Conservation (phyloP, 2,329 filamentous ascomycete species). For the Fusarium dimerum region DNA sequence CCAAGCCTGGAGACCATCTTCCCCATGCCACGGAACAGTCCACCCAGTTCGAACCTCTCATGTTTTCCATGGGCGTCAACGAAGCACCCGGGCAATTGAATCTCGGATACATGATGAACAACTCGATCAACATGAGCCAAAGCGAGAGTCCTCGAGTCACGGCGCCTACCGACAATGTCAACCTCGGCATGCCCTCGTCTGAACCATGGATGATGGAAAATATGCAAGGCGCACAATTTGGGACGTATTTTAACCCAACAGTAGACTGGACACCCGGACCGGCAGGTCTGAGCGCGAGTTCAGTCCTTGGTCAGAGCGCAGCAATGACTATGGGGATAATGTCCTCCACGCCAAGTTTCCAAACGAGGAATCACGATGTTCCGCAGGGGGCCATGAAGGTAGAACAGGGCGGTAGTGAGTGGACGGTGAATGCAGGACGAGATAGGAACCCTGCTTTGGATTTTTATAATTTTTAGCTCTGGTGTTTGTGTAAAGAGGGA, state of each 20-base stretch:
- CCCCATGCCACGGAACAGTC: conserved; percentile 15
- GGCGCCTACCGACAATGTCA: conserved; percentile 21
- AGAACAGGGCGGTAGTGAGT: no score
- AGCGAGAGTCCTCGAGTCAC: conserved; percentile 15
- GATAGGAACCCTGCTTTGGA: conserved; percentile 40
- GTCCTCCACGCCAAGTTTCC: conserved; percentile 18
- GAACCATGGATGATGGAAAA: conserved; percentile 31
- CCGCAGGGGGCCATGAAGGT: no score
- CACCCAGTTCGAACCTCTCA: conserved; percentile 23
- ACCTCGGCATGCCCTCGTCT: conserved; percentile 28
- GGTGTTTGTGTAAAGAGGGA: not conserved
- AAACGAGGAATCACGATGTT: conserved; percentile 6
- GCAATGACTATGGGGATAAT: conserved; percentile 28
- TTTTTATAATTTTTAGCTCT: conserved; percentile 37
- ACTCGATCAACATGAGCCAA: conserved; percentile 30
- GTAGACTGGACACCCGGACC: conserved; percentile 30
- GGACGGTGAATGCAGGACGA: no score
- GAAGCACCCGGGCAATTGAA: conserved; percentile 25
- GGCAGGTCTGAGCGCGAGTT: conserved; percentile 32
- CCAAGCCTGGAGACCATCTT: conserved; percentile 1
- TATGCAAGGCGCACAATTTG: conserved; percentile 18
- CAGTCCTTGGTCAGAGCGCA: conserved; percentile 28
- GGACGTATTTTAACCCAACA: conserved; percentile 25
- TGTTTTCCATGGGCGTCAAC: conserved; percentile 29
- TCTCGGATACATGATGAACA: conserved; percentile 31